Base-by-base conservation (phyloP, 371 early-diverging fungal genomes). In the Mucor irregularis region DNA sequence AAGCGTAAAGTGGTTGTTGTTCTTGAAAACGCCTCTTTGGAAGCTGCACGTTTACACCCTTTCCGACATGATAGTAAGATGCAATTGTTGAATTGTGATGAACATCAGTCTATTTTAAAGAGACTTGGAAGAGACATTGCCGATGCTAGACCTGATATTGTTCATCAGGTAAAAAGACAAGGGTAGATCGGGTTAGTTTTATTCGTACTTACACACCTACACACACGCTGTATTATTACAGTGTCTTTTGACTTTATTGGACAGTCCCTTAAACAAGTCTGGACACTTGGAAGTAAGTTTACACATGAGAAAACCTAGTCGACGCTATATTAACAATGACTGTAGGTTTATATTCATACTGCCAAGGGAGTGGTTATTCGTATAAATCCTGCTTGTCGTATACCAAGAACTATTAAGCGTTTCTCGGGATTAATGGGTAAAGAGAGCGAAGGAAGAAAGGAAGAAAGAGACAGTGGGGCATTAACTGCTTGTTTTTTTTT, bases 181-280 rank as follows among this genome's bases (percentile, higher is more conserved):
- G 34, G 1, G 14, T 21, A 25, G 16, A 31, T 19, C 22, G n/a
- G 10, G 11, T 26, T 45, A 29, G 14, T 39, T 9, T 21, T 49
- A 46, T 37, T 46, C 22, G 14, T 26, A 30, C 26, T 13, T 26
- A 40, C 9, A 24, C 34, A 21, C 19, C 5, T 38, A 22, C 44
- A 40, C 37, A 19, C 38, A 50, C 33, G 29, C 21, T 47, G 30
- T 21, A 21, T 25, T 5, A 30, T 42, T 17, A 13, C 67, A 97
- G 90, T 97, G 97, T 68, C 84, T 99, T 37, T 78, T 99, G 56
- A 91, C 96, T 13, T 84, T 99, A 29, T 80, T 99, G 28, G 99
- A 99, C 79, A 91, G 91, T 56, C 99, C 99, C n/a, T 75, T 99
- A 60, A 98, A 98, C 83, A 97, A 97, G 71, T 90, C 99, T 5